Conservation (phyloP, 129 eudicot species). For the Logfia minima region DNA sequence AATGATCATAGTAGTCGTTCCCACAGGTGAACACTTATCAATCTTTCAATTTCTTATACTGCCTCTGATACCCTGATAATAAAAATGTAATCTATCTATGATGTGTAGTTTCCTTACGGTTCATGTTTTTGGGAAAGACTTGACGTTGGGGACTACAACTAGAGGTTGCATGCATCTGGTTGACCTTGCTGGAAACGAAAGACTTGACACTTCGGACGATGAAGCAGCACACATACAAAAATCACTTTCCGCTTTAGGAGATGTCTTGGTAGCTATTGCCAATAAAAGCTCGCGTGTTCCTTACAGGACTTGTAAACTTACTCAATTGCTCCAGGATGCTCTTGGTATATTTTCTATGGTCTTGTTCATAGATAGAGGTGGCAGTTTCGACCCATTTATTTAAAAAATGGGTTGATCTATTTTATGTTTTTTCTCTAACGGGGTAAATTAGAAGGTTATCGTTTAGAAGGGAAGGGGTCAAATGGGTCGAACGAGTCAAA, state of each 20-base stretch:
- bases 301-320: slow-evolving; percentile 64
- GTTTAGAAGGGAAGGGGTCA: too few species aligned
- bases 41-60: not conserved
- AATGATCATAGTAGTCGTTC: slow-evolving; percentile 74
- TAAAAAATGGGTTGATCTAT: too few species aligned
- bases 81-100: not conserved
- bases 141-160: slow-evolving; percentile 49
- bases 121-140: slow-evolving; percentile 66
- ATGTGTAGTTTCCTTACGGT: slow-evolving; percentile 77
- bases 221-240: slow-evolving; percentile 57
- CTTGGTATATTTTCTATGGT: slow-evolving; percentile 40
- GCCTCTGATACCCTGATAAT: slow-evolving; percentile 1
- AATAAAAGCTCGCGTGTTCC: slow-evolving; percentile 50
- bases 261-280: slow-evolving; percentile 68
- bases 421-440: not conserved
- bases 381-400: not conserved
- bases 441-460: too few species aligned
- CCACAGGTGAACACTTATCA: slow-evolving; percentile 51
- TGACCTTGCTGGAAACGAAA: slow-evolving; percentile 85
- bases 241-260: slow-evolving; percentile 72
- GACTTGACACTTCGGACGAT: slow-evolving; percentile 55
- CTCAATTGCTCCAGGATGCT: slow-evolving; percentile 73
- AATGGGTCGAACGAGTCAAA: too few species aligned
- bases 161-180: slow-evolving; percentile 84
- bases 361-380: not conserved